Base-by-base conservation (phyloP, 2,329 filamentous ascomycete genomes). In the Leptographium wingfieldii region DNA sequence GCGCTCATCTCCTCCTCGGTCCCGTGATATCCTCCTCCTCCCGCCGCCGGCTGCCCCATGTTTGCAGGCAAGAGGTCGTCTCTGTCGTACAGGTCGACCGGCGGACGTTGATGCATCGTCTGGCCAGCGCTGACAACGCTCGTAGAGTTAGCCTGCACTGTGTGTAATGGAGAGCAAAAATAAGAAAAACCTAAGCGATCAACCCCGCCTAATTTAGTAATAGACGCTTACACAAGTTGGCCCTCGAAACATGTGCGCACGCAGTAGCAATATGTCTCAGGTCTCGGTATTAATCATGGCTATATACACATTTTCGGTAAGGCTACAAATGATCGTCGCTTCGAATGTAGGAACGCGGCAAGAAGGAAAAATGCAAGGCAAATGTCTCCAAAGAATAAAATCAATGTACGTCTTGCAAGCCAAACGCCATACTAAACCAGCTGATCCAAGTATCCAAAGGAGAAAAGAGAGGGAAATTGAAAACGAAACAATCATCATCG, bases 41-140 rank as follows among this genome's bases (percentile, higher is more conserved):
- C 22, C 7, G 5, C 46, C 46, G 16, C 53, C 40, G 40, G 55
- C 54, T 33, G 35, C 16, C 29, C 40, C 51, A 38, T 53, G 31
- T 46, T 40, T 10, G 46, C 43, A 43, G 53, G 5, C 53, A 48
- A 25, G 9, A 63, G 49, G 51, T 62, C 63, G 59, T 65, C 60
- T 54, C 58, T 60, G 59, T 59, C 57, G 43, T 55, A 29, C 9
- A 58, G 57, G 46, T 64, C 60, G 3, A 56, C 59, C 11, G 62
- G 62, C 19, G 60, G 62, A 5, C 64, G 62, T 35, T 64, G 64
- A 58, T 65, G 65, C 65, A 66, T 66, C 22, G 48, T 14, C 16
- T 43, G 38, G n/a, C 12, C 14, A 25, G 16, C 12, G 19, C 3
- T 16, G 29, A 4, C 19, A 16, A 16, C 12, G 6, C 35, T 38